A percentile compares a stretch with the other conserved stretches of the same genome.
Evolutionary conservation across 805 yeast species (phyloP).

Genomic region (Saccharomycopsis sp.): DNA sequence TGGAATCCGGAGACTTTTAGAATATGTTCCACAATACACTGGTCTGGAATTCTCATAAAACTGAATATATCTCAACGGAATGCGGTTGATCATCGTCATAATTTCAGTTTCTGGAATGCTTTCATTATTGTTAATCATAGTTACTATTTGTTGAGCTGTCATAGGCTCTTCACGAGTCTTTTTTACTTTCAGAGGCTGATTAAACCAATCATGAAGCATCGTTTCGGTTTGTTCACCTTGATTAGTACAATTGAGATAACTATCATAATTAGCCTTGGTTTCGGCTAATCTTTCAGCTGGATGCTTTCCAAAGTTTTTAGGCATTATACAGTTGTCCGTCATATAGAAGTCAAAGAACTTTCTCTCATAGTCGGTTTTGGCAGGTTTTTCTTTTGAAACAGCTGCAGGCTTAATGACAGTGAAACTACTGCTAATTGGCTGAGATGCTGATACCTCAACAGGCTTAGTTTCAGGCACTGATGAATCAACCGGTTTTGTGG

Average conservation of each 20-base stretch:
- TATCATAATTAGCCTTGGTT: constrained; percentile 6
- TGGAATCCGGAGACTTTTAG: constrained; percentile 28
- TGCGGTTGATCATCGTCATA: constrained; percentile 21
- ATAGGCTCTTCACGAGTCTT: not conserved
- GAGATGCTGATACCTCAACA: not conserved
- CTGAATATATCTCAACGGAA: constrained; percentile 35
- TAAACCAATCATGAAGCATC: not conserved
- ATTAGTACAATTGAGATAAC: not conserved
- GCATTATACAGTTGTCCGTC: constrained; percentile 2
- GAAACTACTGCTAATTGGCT: not conserved
- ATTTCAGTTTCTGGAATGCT: constrained; percentile 9
- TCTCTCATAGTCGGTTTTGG: constrained; percentile 8
- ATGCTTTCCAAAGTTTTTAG: not conserved
- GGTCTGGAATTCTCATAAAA: constrained; percentile 48
- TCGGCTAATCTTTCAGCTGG: not conserved
- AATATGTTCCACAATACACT: constrained; percentile 49
- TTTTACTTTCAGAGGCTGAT: not conserved
- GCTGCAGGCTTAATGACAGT: not conserved
- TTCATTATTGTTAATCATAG: constrained; percentile 8
- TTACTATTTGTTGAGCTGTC: constrained; percentile 13
- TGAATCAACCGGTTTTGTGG: not conserved
- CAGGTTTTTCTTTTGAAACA: not conserved
- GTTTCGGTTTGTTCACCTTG: not conserved
- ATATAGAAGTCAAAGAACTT: constrained; percentile 14
- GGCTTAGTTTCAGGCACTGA: too few species aligned